Conservation (phyloP, 352 stramenopile genomes). For the Globisporangium lucens region DNA sequence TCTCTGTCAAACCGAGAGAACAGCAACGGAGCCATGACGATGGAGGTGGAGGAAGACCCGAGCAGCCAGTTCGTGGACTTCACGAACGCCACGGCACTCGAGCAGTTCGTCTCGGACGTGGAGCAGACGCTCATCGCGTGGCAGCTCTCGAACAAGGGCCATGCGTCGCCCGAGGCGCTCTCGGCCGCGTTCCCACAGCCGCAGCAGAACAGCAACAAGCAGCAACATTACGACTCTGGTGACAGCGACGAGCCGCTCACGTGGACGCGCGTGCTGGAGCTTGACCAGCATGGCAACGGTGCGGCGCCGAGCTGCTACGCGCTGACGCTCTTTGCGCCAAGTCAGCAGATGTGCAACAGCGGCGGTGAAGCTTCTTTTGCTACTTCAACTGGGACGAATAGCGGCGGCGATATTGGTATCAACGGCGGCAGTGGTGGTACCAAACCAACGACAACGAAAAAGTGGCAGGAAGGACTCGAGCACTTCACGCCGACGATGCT, state of each 20-base stretch:
- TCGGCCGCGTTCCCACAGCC: conserved; percentile 13
- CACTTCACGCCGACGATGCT: conserved; percentile 85
- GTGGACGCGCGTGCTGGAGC: conserved; percentile 37
- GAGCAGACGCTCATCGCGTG: conserved; percentile 74
- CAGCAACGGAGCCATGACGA: neutral
- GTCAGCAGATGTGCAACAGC: neutral
- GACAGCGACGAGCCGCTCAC: conserved; percentile 18
- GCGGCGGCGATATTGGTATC: neutral
- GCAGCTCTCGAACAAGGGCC: conserved; percentile 62
- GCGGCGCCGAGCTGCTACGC: conserved; percentile 33
- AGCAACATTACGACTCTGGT: neutral
- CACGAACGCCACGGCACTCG: conserved; percentile 75
- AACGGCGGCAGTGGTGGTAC: neutral
- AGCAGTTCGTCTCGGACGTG: conserved; percentile 76
- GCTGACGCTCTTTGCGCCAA: conserved; percentile 44
- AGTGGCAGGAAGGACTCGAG: conserved; percentile 62
- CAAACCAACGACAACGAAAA: conserved; percentile 10
- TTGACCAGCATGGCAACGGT: conserved; percentile 18
- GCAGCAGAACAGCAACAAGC: neutral
- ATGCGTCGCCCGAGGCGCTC: conserved; percentile 39
- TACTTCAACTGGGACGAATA: neutral
- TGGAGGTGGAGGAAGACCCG: conserved; percentile 80
- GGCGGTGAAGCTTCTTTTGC: neutral
- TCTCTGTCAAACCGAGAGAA: too few relatives aligned
- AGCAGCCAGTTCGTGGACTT: conserved; percentile 86